phyloP scores from a whole-genome alignment of 31 red algal species.

The Porphyra umbilicalis region DNA sequence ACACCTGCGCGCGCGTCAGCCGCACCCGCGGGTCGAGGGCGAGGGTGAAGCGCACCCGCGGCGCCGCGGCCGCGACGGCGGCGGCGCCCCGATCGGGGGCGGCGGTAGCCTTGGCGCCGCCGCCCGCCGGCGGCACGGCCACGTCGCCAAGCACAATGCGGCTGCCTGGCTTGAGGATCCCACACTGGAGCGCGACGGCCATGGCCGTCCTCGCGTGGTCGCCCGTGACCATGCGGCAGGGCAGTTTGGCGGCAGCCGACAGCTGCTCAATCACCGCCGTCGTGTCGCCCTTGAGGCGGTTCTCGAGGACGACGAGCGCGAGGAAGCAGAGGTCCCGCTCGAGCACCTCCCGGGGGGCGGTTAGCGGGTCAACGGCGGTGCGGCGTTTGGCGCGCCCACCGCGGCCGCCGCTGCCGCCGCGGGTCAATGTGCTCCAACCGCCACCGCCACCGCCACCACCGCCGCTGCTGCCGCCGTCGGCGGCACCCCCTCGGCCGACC shows the following conservation, averaged over 20 bases:
- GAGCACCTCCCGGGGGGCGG: not conserved
- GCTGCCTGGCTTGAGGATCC: slow-evolving; percentile 12
- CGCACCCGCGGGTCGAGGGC: not conserved
- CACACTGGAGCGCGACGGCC: slow-evolving; percentile 20
- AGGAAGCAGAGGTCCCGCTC: slow-evolving; percentile 11
- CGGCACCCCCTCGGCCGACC: not conserved
- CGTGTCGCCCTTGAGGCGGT: slow-evolving; percentile 27
- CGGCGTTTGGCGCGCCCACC: not conserved
- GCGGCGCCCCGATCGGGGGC: not conserved
- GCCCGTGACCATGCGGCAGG: slow-evolving; percentile 25
- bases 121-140: not conserved
- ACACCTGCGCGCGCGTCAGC: slow-evolving; percentile 1
- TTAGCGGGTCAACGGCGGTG: not conserved
- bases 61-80: not conserved
- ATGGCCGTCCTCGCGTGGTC: slow-evolving; percentile 26
- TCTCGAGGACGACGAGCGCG: slow-evolving; percentile 25
- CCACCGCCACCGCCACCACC: not conserved
- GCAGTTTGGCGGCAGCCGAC: not conserved
- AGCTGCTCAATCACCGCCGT: slow-evolving; percentile 9
- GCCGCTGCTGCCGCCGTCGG: not conserved
- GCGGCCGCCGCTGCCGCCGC: not conserved
- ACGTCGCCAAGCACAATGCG: slow-evolving; percentile 8
- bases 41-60: not conserved
- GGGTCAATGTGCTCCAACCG: not conserved
- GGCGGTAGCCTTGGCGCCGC: not conserved